Percentiles rank a stretch among this genome's conserved stretches.
Evolutionary conservation across 306 rosid genomes (phyloP).

Genomic region (Spatholobus suberectus): DNA sequence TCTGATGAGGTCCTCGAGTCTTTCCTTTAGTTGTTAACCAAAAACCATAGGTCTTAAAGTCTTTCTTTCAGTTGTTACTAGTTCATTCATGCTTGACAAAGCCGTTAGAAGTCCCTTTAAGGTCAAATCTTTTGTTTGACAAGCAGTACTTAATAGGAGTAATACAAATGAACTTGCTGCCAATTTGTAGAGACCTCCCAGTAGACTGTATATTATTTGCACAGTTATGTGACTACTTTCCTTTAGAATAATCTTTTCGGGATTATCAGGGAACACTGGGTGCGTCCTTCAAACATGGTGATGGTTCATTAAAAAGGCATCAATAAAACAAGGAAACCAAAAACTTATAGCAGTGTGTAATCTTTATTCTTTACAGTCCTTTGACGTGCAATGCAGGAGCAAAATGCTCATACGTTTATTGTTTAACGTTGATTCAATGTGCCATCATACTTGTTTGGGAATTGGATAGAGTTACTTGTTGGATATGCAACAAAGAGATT

Average conservation of each 20-base stretch:
- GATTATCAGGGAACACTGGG: background rate
- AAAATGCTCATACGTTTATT: background rate
- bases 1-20: background rate
- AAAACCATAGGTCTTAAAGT: background rate
- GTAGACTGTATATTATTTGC: no score
- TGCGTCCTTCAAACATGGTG: background rate
- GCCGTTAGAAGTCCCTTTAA: background rate
- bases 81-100: background rate
- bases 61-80: no score
- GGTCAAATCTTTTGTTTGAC: background rate
- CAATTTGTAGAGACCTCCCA: background rate
- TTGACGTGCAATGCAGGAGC: background rate
- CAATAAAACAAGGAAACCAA: background rate
- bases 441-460: background rate
- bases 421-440: background rate
- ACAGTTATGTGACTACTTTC: background rate
- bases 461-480: background rate
- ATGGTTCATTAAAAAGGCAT: background rate
- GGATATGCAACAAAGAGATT: conserved; percentile 1
- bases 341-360: background rate
- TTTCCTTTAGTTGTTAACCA: background rate
- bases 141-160: background rate
- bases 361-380: background rate
- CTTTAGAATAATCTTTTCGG: background rate
- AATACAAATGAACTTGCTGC: background rate